Evolutionary conservation across 1,139 yeast genomes (phyloP).

Genomic region (Yueomyces sp.): DNA sequence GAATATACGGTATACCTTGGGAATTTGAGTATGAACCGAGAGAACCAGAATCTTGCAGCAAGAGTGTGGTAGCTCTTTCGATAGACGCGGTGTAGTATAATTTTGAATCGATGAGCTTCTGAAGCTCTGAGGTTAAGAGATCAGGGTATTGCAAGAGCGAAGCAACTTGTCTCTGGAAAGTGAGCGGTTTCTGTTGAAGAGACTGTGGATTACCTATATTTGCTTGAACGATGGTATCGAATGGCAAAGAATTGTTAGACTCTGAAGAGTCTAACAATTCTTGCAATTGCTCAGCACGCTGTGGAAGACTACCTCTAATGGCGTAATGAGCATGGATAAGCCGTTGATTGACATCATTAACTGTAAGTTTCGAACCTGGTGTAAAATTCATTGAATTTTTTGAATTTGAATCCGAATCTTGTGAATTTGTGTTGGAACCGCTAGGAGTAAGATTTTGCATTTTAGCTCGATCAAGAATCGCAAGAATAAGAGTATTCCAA

Average conservation of each 20-base stretch:
- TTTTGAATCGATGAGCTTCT: conserved; percentile 11
- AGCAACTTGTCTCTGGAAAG: conserved; percentile 89
- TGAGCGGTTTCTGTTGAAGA: conserved; percentile 81
- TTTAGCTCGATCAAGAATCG: no score
- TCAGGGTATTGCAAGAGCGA: conserved; percentile 78
- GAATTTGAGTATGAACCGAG: conserved; percentile 92
- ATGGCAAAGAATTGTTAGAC: conserved; percentile 58
- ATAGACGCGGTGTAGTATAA: conserved; percentile 61
- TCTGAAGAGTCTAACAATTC: conserved; percentile 30
- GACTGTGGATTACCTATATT: conserved; percentile 98
- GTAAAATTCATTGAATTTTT: conserved; percentile 3
- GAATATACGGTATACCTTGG: conserved; percentile 64
- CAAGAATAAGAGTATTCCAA: no score
- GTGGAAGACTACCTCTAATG: conserved; percentile 88
- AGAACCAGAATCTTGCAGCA: conserved; percentile 52
- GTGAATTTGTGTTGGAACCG: no score
- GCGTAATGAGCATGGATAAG: conserved; percentile 87
- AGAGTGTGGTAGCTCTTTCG: conserved; percentile 49
- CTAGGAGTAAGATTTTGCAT: no score
- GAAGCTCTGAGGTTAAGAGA: conserved; percentile 29
- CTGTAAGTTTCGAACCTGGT: conserved; percentile 25
- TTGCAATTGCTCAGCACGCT: conserved; percentile 76
- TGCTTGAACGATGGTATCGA: conserved; percentile 65
- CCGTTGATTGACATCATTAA: conserved; percentile 52
- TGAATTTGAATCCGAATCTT: no score